Percentiles rank a stretch among this genome's conserved stretches.
These are phyloP conservation scores for Ophiostoma quercus DNA, from an alignment of 2,329 filamentous ascomycete genomes.

Conservation along the genomic window DNA sequence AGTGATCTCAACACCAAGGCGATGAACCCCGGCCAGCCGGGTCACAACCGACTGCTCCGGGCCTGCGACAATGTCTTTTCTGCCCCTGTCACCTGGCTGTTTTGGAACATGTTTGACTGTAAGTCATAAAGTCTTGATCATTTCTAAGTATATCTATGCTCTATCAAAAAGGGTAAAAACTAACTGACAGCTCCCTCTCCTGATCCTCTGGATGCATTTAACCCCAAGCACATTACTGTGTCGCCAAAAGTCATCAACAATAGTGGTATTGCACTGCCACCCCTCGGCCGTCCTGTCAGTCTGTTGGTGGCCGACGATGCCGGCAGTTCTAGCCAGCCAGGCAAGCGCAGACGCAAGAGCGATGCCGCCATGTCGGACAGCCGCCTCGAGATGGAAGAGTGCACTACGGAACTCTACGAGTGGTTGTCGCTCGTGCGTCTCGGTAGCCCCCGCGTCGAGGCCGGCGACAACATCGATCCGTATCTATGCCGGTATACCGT, in stretches of 20 bases:
- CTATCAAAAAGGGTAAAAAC: slow-evolving; percentile 25
- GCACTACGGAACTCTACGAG: slow-evolving; percentile 61
- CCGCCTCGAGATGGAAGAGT: slow-evolving; percentile 55
- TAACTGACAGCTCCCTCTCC: slow-evolving; percentile 42
- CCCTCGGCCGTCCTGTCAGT: slow-evolving; percentile 33
- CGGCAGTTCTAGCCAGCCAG: neutral
- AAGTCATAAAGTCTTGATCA: slow-evolving; percentile 21
- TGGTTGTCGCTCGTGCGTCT: slow-evolving; percentile 67
- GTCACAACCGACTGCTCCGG: slow-evolving; percentile 71
- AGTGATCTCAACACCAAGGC: slow-evolving; percentile 66
- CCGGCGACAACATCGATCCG: slow-evolving; percentile 57
- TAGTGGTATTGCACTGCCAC: slow-evolving; percentile 33
- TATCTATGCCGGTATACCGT: slow-evolving; percentile 64
- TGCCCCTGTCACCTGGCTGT: slow-evolving; percentile 67
- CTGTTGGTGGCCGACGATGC: slow-evolving; percentile 35
- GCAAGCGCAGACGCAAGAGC: slow-evolving; percentile 30
- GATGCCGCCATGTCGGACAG: slow-evolving; percentile 24
- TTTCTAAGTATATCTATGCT: neutral
- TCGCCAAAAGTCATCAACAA: slow-evolving; percentile 32
- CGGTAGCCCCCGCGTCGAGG: slow-evolving; percentile 56
- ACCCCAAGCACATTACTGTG: slow-evolving; percentile 42
- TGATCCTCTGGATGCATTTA: slow-evolving; percentile 45
- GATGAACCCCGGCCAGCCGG: slow-evolving; percentile 79
- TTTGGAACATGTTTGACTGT: slow-evolving; percentile 57
- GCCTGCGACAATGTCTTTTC: slow-evolving; percentile 74